Base-by-base conservation (phyloP, 2,329 filamentous ascomycete genomes). In the Botryosphaeria dothidea region DNA sequence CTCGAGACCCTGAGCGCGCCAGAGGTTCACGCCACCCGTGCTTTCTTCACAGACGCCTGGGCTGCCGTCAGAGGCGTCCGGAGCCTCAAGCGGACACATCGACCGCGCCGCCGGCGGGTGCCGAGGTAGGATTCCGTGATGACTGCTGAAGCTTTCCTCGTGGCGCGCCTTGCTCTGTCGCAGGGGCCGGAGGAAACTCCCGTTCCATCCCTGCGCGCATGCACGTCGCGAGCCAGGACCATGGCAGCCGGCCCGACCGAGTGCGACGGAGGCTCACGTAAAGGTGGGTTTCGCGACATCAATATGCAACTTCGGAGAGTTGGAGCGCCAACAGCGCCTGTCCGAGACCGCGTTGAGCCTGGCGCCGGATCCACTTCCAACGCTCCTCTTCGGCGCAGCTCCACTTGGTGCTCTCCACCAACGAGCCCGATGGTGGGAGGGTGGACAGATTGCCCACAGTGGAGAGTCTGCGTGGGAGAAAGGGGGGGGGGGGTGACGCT, bases 211-310 rank as follows among this genome's bases (percentile, higher is more conserved):
- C 56, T 45, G 56, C 25, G 56, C 56, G 27, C 41, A 60, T 60
- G 56, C 56, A 60, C n/a, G 56, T 46, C n/a, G 56, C 41, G 56
- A 31, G 38, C 56, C 56, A 60, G 38, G 41, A 34, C 56, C 56
- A 46, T 34, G 38, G 11, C 56, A 31, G 27, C 38, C 56, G 56
- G 56, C 15, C 56, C 56, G 56, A 60, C 43, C 29, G 17, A 31
- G 21, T 8, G 46, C 46, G 6, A 48, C 45, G 8, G 45, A 15
- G 13, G 38, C 56, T 60, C 56, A 46, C 56, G 56, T 34, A 60
- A 60, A 60, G 38, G 54, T 45, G 54, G 54, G 56, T 34, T 60
- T 46, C 56, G 41, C 56, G 38, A 60, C 56, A 60, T 60, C 56
- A 60, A 36, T 11, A 46, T 60, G 56, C 56, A 60, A 60, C 56